These are phyloP conservation scores for Dentipellis sp. DNA, from an alignment of 768 basidiomycete species.

Conservation along the genomic window DNA sequence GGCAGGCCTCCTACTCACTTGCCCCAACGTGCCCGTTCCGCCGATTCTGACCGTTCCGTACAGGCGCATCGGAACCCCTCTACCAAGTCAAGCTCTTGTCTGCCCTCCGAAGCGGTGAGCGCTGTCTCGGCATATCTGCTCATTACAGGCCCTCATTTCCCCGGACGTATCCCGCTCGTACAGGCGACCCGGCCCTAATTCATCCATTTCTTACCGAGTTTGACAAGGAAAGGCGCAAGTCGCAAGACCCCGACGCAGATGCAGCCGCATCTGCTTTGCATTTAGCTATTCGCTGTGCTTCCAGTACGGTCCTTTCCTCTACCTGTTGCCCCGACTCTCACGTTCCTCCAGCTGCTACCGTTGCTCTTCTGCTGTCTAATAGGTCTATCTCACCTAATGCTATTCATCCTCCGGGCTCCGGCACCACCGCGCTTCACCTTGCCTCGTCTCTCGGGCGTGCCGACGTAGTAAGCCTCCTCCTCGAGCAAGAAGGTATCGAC, in stretches of 20 bases:
- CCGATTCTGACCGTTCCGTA: not conserved
- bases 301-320: constrained; percentile 35
- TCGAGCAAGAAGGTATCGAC: constrained; percentile 74
- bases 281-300: constrained; percentile 75
- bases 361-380: constrained; percentile 58
- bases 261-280: constrained; percentile 71
- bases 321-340: not conserved
- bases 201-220: constrained; percentile 77
- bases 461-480: constrained; percentile 65
- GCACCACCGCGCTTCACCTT: constrained; percentile 65
- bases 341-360: constrained; percentile 45
- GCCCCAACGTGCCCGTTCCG: not conserved
- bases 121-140: not conserved
- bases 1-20: not conserved
- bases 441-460: constrained; percentile 63
- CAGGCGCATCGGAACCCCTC: constrained; percentile 21
- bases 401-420: constrained; percentile 61
- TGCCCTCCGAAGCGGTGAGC: constrained; percentile 31
- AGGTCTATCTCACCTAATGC: constrained; percentile 76
- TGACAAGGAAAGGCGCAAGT: constrained; percentile 49
- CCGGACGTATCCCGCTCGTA: not conserved
- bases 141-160: too few relatives aligned
- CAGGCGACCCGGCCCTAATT: constrained; percentile 72
- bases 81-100: constrained; percentile 34
- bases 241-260: constrained; percentile 41